Evolutionary conservation across 129 eudicot species (phyloP).

Genomic region (Kitagawia praeruptora): DNA sequence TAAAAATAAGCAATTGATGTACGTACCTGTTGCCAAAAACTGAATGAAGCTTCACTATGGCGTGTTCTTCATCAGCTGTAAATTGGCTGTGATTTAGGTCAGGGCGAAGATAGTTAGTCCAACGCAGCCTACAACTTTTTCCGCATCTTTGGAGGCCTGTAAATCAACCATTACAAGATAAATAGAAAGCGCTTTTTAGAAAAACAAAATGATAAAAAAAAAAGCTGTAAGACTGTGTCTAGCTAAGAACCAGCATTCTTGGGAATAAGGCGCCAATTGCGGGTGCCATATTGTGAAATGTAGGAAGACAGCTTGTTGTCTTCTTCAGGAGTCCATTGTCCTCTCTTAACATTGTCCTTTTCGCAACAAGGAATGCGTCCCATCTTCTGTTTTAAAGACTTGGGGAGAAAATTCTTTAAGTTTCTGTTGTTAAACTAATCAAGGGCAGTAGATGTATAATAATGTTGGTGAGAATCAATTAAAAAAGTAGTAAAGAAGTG

Average conservation of each 20-base stretch:
- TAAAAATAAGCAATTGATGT: slow-evolving; percentile 9
- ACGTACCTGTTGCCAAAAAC: slow-evolving; percentile 86
- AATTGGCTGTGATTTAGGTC: slow-evolving; percentile 86
- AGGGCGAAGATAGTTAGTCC: slow-evolving; percentile 93
- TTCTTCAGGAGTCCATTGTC: slow-evolving; percentile 95
- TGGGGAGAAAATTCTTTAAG: background rate
- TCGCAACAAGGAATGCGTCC: slow-evolving; percentile 89
- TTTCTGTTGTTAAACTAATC: slow-evolving; percentile 5
- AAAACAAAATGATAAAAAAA: background rate
- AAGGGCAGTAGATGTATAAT: background rate
- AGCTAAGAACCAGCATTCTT: slow-evolving; percentile 76
- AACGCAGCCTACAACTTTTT: slow-evolving; percentile 78
- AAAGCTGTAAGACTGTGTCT: background rate
- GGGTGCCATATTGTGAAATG: slow-evolving; percentile 84
- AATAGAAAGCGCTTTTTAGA: background rate
- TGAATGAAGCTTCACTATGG: slow-evolving; percentile 74
- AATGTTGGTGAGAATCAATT: background rate
- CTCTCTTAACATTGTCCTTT: slow-evolving; percentile 84
- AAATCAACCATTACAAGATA: background rate
- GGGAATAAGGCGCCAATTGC: slow-evolving; percentile 91
- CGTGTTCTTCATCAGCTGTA: slow-evolving; percentile 72
- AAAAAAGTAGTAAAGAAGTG: background rate
- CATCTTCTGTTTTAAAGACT: slow-evolving; percentile 23
- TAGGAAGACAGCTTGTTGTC: slow-evolving; percentile 83
- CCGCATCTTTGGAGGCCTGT: slow-evolving; percentile 89